Conservation (phyloP, 495 filamentous ascomycete genomes). For the Penicillium silybi region DNA sequence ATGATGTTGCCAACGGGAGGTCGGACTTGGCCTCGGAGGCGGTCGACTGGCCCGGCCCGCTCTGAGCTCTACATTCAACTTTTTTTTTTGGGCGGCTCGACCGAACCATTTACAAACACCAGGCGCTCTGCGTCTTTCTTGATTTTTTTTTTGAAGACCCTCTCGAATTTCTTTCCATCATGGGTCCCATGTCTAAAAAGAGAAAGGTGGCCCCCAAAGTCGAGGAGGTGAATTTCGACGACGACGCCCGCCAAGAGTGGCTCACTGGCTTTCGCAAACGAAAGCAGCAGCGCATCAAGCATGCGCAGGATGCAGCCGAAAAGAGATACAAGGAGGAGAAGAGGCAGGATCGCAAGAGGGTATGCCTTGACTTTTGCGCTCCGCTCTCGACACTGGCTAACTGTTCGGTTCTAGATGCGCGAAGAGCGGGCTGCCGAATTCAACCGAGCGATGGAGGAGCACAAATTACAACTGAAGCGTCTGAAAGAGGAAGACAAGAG, state of each 20-base stretch:
- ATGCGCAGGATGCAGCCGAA: slow-evolving; percentile 73
- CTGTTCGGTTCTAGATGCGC: slow-evolving; percentile 54
- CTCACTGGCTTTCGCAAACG: slow-evolving; percentile 96
- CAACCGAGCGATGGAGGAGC: slow-evolving; percentile 69
- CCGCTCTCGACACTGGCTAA: slow-evolving; percentile 5
- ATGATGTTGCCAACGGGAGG: slow-evolving; percentile 27
- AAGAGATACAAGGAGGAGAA: slow-evolving; percentile 70
- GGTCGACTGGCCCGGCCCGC: slow-evolving; percentile 27
- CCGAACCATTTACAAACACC: slow-evolving; percentile 7
- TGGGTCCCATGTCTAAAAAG: slow-evolving; percentile 53
- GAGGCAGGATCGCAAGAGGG: slow-evolving; percentile 67
- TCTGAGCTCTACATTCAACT: slow-evolving; percentile 21
- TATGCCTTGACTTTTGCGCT: slow-evolving; percentile 24
- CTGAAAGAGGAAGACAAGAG: slow-evolving; percentile 50
- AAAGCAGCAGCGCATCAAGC: slow-evolving; percentile 75
- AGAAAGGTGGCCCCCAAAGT: slow-evolving; percentile 53
- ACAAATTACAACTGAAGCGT: slow-evolving; percentile 57
- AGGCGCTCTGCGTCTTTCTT: neutral
- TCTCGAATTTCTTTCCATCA: slow-evolving; percentile 4
- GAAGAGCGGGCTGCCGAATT: slow-evolving; percentile 76
- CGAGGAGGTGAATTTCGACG: slow-evolving; percentile 83
- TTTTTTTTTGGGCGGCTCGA: slow-evolving; percentile 20
- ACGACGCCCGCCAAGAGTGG: slow-evolving; percentile 70
- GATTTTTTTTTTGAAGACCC: neutral
- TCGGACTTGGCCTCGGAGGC: slow-evolving; percentile 30